These are phyloP conservation scores for Triangularia setosa DNA, from an alignment of 2,329 filamentous ascomycete genomes.

Conservation along the genomic window DNA sequence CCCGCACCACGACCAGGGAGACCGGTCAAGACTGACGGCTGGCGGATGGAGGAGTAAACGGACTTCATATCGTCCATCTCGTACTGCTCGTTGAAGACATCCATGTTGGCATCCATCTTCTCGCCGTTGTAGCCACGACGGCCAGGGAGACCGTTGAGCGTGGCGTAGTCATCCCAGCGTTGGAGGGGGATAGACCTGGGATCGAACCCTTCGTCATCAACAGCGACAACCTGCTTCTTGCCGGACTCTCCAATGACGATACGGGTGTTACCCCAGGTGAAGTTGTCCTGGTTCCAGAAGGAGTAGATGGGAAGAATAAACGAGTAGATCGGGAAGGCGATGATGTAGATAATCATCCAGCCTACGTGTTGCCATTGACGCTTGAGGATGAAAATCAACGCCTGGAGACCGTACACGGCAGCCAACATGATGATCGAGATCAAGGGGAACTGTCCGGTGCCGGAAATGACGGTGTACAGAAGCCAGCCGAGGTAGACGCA, in stretches of 20 bases:
- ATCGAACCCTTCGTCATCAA: slow-evolving; percentile 82
- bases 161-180: slow-evolving; percentile 94
- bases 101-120: slow-evolving; percentile 59
- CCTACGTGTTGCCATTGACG: slow-evolving; percentile 97
- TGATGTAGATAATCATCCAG: slow-evolving; percentile 98
- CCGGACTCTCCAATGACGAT: slow-evolving; percentile 94
- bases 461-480: slow-evolving; percentile 70
- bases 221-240: slow-evolving; percentile 81
- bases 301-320: slow-evolving; percentile 91
- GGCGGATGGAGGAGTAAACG: slow-evolving; percentile 88
- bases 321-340: slow-evolving; percentile 93
- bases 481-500: slow-evolving; percentile 83
- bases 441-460: slow-evolving; percentile 71
- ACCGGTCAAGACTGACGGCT: slow-evolving; percentile 80
- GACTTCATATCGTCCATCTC: slow-evolving; percentile 99
- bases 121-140: slow-evolving; percentile 71
- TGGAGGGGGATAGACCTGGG: slow-evolving; percentile 90
- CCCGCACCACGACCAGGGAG: slow-evolving; percentile 66
- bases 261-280: slow-evolving; percentile 97
- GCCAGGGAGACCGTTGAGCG: slow-evolving; percentile 81
- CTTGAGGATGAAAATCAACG: slow-evolving; percentile 93
- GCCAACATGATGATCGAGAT: slow-evolving; percentile 88
- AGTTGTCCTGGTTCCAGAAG: slow-evolving; percentile 99
- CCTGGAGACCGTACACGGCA: slow-evolving; percentile 91
- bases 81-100: slow-evolving; percentile 70